These are phyloP conservation scores for Hyaloscypha hepaticicola DNA, from an alignment of 495 filamentous ascomycete genomes.

Conservation along the genomic window DNA sequence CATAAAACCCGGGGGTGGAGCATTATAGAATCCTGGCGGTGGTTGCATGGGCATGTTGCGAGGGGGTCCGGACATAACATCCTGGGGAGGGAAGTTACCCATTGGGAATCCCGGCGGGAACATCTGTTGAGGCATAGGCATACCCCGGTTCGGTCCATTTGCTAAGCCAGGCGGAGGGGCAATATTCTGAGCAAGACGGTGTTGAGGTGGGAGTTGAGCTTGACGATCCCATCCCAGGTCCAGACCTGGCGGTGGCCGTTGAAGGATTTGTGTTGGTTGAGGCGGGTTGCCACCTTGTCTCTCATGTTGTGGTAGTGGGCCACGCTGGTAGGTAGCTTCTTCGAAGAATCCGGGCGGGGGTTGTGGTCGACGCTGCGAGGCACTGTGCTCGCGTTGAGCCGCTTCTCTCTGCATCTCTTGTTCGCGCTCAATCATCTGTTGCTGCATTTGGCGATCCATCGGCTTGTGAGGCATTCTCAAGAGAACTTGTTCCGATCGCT, in stretches of 20 bases:
- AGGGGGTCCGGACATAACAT: slow-evolving; percentile 39
- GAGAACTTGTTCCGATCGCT: slow-evolving; percentile 28
- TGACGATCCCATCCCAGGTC: slow-evolving; percentile 42
- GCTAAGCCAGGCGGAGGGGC: slow-evolving; percentile 47
- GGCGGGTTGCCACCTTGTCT: slow-evolving; percentile 41
- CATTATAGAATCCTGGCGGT: slow-evolving; percentile 48
- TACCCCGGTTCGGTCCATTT: slow-evolving; percentile 44
- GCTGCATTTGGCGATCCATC: slow-evolving; percentile 31
- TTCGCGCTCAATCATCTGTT: slow-evolving; percentile 31
- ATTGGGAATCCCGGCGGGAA: slow-evolving; percentile 43
- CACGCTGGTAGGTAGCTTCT: slow-evolving; percentile 26
- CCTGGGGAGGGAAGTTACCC: slow-evolving; percentile 42
- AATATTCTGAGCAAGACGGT: slow-evolving; percentile 27
- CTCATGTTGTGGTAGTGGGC: slow-evolving; percentile 36
- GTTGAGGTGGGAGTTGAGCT: slow-evolving; percentile 40
- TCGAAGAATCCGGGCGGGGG: slow-evolving; percentile 35
- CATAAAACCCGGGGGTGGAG: slow-evolving; percentile 27
- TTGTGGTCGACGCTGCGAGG: slow-evolving; percentile 38
- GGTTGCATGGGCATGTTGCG: slow-evolving; percentile 31
- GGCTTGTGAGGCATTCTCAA: slow-evolving; percentile 25
- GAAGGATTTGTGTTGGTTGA: slow-evolving; percentile 54
- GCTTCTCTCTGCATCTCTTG: slow-evolving; percentile 43
- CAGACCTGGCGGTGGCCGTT: slow-evolving; percentile 49
- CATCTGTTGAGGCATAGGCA: slow-evolving; percentile 49
- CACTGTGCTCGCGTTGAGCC: slow-evolving; percentile 39